These are phyloP conservation scores for Pisolithus orientalis DNA, from an alignment of 768 basidiomycete genomes.

Conservation along the genomic window DNA sequence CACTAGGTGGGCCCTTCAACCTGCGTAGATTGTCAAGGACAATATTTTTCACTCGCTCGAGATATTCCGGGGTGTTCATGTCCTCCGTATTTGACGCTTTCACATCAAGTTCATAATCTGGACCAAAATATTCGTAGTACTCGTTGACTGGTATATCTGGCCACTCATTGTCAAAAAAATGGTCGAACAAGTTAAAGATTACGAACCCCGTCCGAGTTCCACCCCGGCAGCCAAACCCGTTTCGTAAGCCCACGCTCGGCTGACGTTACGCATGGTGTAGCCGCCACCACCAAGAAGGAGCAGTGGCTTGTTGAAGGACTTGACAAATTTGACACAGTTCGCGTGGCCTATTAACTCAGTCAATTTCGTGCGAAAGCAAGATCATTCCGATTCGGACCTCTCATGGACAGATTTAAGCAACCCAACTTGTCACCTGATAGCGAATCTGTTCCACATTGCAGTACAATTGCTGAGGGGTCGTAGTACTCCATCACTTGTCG, in stretches of 20 bases:
- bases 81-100: constrained; percentile 93
- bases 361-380: neutral
- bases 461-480: constrained; percentile 88
- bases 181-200: neutral
- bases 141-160: constrained; percentile 98
- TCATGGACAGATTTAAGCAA: constrained; percentile 94
- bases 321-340: constrained; percentile 94
- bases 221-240: constrained; percentile 98
- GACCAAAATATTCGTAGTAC: constrained; percentile 99
- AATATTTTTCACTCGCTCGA: constrained; percentile 88
- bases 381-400: constrained; percentile 40
- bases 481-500: constrained; percentile 91
- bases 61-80: constrained; percentile 86
- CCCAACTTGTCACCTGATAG: constrained; percentile 95
- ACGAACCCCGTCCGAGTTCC: constrained; percentile 75
- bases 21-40: constrained; percentile 88
- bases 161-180: constrained; percentile 3
- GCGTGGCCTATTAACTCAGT: constrained; percentile 68
- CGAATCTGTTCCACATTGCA: constrained; percentile 98
- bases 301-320: constrained; percentile 92
- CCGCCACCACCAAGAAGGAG: constrained; percentile 94
- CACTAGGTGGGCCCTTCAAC: constrained; percentile 82
- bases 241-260: constrained; percentile 95
- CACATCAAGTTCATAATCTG: constrained; percentile 94
- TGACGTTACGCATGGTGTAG: constrained; percentile 97